Evolutionary conservation across 2,329 filamentous ascomycete genomes (phyloP), one percentile per base, ranked within the genome.

Genomic region (Apiospora phragmitis): DNA sequence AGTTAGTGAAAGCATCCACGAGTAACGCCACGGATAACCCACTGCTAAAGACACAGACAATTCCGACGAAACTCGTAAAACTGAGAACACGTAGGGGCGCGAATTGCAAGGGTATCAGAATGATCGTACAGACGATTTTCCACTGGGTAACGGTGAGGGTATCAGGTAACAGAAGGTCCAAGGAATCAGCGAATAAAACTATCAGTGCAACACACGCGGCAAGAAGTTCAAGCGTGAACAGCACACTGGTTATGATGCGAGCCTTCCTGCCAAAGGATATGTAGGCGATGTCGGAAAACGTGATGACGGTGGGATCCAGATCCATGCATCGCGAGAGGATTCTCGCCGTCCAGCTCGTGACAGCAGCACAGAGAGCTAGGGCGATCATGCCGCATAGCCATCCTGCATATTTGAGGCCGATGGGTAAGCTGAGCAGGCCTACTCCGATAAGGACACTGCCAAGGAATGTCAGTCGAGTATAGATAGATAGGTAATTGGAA

Each of bases 261-360:
- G 94, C 95, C 71, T 89, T 91, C 21, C 91, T 89, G 11, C 95
- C 95, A 80, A 97, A 98, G 26, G 94, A 95, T 75, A 97, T 92
- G 77, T 92, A 98, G 1, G 95, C 96, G 66, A 98, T 85, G 79
- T 98, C 95, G 43, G 95, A 96, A 81, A 98, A 98, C 2, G 95
- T 98, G 76, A 98, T 94, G 73, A 98, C 89, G 68, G 90, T 93
- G 71, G 88, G 89, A 81, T 98, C 94, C 29, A 94, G 89, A 75
- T 97, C 92, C 84, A 98, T 91, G 80, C 95, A 98, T 80, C 92
- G 95, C 38, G 94, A 92, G 45, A 98, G 86, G 16, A 98, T 83
- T 75, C 90, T 92, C 16, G 94, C 95, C 0, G 96, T 98, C 81
- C 98, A 97, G 14, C 89, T 88, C 0, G 96, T 98, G 26, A 92